These are phyloP conservation scores for Quercus robur DNA, from an alignment of 306 rosid species.

Conservation along the genomic window DNA sequence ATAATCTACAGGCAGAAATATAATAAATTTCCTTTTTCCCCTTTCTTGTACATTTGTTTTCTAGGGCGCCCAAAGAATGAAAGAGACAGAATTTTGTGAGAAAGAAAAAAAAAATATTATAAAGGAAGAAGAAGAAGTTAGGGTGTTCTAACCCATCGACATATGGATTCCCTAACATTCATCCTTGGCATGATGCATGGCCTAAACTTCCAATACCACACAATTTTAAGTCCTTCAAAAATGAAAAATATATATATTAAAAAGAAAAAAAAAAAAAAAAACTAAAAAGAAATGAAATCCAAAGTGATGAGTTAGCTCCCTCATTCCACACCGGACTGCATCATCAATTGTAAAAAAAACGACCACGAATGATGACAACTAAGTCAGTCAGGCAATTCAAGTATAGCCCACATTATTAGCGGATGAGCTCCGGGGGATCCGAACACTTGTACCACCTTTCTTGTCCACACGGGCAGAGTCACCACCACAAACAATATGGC, in stretches of 20 bases:
- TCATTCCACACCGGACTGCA: background rate
- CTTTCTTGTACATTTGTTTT: background rate
- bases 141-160: constrained; percentile 1
- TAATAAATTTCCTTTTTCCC: background rate
- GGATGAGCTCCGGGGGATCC: constrained; percentile 36
- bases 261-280: no score
- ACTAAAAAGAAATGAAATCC: background rate
- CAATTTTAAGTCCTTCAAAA: background rate
- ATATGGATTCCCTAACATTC: background rate
- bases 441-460: constrained; percentile 24
- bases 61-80: background rate
- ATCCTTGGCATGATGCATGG: background rate
- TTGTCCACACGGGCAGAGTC: background rate
- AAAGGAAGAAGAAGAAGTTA: background rate
- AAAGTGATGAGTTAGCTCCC: background rate
- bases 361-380: background rate
- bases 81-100: background rate
- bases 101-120: background rate
- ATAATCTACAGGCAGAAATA: background rate
- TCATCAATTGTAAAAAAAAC: no score
- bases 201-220: background rate
- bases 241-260: no score
- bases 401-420: constrained; percentile 25
- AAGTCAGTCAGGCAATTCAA: constrained; percentile 13
- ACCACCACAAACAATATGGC: constrained; percentile 80